Evolutionary conservation across 495 filamentous ascomycete species (phyloP).

Genomic region (Lasiosphaeria ovina): DNA sequence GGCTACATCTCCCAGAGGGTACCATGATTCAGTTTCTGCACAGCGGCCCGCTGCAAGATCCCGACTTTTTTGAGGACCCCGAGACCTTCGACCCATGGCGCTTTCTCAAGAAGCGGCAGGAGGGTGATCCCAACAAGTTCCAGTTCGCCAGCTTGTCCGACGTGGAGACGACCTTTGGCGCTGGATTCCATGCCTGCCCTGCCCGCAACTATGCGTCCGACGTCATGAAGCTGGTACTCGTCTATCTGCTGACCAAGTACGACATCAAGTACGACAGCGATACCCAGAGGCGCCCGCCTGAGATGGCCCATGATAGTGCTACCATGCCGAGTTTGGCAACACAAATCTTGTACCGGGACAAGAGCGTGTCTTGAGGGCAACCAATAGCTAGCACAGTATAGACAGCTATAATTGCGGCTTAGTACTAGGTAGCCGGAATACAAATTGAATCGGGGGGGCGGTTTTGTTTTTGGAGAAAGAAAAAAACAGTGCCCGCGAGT

Average conservation of each 20-base stretch:
- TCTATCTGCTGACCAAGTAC: constrained; percentile 41
- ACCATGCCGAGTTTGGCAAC: constrained; percentile 5
- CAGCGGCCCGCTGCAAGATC: constrained; percentile 28
- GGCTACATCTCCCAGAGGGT: constrained; percentile 34
- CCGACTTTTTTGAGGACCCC: constrained; percentile 34
- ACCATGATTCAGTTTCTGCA: constrained; percentile 29
- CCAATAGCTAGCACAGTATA: background rate
- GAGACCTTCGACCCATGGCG: constrained; percentile 53
- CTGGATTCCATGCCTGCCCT: constrained; percentile 48
- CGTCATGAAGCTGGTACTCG: constrained; percentile 46
- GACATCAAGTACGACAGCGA: constrained; percentile 35
- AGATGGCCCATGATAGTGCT: constrained; percentile 6
- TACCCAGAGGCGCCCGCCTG: constrained; percentile 3
- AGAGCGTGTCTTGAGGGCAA: background rate
- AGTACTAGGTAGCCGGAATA: background rate
- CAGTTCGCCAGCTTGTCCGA: constrained; percentile 47
- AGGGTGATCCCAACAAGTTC: constrained; percentile 34
- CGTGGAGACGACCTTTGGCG: constrained; percentile 45
- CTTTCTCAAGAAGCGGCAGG: constrained; percentile 45
- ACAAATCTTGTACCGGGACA: constrained; percentile 8
- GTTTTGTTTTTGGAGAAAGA: background rate
- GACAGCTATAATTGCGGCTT: background rate
- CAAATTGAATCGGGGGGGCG: background rate
- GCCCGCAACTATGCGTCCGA: constrained; percentile 47
- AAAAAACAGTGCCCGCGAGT: background rate